Conservation (phyloP, 179 eudicot species). For the Silene noctiflora region DNA sequence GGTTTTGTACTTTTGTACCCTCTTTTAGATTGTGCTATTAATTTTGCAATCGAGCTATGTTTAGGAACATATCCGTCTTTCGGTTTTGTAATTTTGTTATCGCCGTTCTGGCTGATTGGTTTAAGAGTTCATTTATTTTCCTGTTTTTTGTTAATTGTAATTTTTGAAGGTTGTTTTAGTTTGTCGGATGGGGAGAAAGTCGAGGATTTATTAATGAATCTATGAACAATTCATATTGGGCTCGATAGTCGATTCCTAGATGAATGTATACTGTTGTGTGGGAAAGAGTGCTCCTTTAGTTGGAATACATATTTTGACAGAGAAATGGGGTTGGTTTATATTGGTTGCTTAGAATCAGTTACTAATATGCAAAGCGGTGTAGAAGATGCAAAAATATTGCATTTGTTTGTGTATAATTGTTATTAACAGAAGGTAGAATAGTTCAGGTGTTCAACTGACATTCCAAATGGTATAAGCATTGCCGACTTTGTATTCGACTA, state of each 20-base stretch:
- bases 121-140: neutral
- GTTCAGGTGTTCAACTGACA: neutral
- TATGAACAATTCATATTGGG: neutral
- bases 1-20: neutral
- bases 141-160: neutral
- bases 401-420: neutral
- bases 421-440: neutral
- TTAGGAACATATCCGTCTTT: neutral
- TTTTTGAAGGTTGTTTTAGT: neutral
- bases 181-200: neutral
- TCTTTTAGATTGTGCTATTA: neutral
- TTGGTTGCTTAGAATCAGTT: neutral
- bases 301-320: neutral
- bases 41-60: neutral
- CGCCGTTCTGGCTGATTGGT: neutral
- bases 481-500: no score
- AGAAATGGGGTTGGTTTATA: neutral
- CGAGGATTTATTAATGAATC: neutral
- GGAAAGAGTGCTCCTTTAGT: neutral
- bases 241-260: neutral
- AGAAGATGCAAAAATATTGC: neutral
- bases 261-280: neutral
- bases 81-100: neutral
- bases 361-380: neutral
- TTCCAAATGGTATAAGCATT: neutral